phyloP scores from a whole-genome alignment of 2,329 filamentous ascomycete genomes.

The Penicillium sp. region DNA sequence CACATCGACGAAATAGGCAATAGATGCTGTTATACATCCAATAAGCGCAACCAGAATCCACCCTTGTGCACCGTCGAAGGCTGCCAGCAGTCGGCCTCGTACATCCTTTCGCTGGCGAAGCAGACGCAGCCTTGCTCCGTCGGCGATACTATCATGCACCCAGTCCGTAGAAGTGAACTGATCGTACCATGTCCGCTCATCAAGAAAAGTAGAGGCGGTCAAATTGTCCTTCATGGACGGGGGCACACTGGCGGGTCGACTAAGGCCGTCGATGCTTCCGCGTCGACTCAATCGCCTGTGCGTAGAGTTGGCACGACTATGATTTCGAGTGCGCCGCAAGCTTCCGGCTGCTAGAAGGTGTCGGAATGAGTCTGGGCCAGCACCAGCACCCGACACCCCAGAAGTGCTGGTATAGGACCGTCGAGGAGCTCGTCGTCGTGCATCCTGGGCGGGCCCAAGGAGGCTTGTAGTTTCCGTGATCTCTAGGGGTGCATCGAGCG shows the following conservation, averaged over 20 bases:
- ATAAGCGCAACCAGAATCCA: slow-evolving; percentile 93
- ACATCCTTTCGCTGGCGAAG: slow-evolving; percentile 78
- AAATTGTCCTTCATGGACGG: slow-evolving; percentile 48
- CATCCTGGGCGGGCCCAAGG: slow-evolving; percentile 23
- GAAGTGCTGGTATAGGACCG: slow-evolving; percentile 40
- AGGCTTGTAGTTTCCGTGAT: slow-evolving; percentile 37
- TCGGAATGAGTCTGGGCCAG: slow-evolving; percentile 35
- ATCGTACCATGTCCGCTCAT: slow-evolving; percentile 96
- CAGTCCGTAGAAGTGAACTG: slow-evolving; percentile 97
- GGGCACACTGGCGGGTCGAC: slow-evolving; percentile 29
- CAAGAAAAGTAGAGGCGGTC: slow-evolving; percentile 63
- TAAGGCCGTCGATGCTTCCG: slow-evolving; percentile 56
- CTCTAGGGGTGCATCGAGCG: slow-evolving; percentile 30
- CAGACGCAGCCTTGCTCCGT: slow-evolving; percentile 82
- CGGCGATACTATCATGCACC: slow-evolving; percentile 96
- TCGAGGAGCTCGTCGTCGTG: slow-evolving; percentile 22
- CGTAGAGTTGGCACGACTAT: slow-evolving; percentile 51
- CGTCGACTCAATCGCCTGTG: slow-evolving; percentile 47
- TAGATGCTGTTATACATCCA: slow-evolving; percentile 74
- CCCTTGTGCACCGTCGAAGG: slow-evolving; percentile 84
- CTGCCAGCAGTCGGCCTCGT: slow-evolving; percentile 69
- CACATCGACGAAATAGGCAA: slow-evolving; percentile 87
- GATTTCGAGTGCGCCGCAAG: slow-evolving; percentile 41
- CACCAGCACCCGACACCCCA: slow-evolving; percentile 32
- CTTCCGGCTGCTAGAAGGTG: slow-evolving; percentile 36